Evolutionary conservation across 768 basidiomycete species (phyloP).

Genomic region (Coprinopsis marcescibilis): DNA sequence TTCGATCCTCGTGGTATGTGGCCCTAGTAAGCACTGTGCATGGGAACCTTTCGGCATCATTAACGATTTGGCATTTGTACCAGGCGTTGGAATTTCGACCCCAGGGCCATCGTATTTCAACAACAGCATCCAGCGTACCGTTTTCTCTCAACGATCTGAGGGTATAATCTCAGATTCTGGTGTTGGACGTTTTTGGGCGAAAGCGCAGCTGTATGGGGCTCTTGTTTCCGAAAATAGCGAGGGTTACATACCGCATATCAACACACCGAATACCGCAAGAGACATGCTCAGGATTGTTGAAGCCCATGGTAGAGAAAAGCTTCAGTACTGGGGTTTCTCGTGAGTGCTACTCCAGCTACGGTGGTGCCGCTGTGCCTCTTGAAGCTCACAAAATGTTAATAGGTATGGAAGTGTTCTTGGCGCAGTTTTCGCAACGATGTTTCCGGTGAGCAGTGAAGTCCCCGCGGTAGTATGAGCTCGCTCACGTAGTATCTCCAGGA

Average conservation of each 20-base stretch:
- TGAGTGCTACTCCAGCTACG: slow-evolving; percentile 9
- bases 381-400: neutral
- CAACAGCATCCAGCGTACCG: slow-evolving; percentile 26
- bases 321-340: slow-evolving; percentile 31
- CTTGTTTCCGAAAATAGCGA: slow-evolving; percentile 27
- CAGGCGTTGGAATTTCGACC: slow-evolving; percentile 31
- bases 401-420: slow-evolving; percentile 20
- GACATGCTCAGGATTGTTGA: slow-evolving; percentile 32
- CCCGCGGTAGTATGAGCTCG: neutral
- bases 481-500: slow-evolving; percentile 20
- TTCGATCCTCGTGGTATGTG: slow-evolving; percentile 41
- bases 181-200: slow-evolving; percentile 22
- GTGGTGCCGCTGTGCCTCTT: neutral
- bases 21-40: neutral
- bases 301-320: slow-evolving; percentile 25
- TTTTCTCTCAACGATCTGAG: too few species aligned
- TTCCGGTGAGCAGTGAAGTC: slow-evolving; percentile 14
- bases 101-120: slow-evolving; percentile 32
- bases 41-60: neutral
- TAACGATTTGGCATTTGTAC: neutral
- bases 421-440: slow-evolving; percentile 18
- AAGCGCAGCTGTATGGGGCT: slow-evolving; percentile 23
- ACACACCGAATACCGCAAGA: slow-evolving; percentile 30
- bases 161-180: slow-evolving; percentile 19
- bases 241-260: slow-evolving; percentile 25